phyloP scores from a whole-genome alignment of 345 rosid species.

The Aegle marmelos region DNA sequence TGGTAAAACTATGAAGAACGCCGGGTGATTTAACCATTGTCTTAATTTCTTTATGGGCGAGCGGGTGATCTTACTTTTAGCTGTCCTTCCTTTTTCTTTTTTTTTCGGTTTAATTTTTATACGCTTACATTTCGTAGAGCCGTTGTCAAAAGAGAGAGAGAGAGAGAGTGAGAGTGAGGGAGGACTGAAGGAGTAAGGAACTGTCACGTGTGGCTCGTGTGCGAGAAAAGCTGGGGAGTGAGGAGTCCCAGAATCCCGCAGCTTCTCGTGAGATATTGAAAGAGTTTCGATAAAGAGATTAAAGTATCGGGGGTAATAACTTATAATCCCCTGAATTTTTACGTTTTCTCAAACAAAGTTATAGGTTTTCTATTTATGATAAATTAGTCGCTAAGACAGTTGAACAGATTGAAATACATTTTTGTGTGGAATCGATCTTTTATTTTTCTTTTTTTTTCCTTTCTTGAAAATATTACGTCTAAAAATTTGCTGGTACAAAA shows the following conservation, averaged over 20 bases:
- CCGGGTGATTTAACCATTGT: too few species aligned
- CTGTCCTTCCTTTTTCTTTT: too few species aligned
- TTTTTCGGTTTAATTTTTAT: accelerated
- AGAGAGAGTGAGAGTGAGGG: too few species aligned
- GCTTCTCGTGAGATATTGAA: conserved; percentile 8
- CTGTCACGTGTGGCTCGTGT: conserved; percentile 6
- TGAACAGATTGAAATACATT: too few species aligned
- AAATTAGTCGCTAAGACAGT: neutral
- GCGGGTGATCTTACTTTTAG: too few species aligned
- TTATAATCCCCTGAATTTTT: neutral
- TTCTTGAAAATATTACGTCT: too few species aligned
- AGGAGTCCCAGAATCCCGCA: neutral
- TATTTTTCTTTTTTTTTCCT: too few species aligned
- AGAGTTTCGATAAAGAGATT: neutral
- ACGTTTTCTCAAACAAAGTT: neutral
- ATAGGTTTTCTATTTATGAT: too few species aligned
- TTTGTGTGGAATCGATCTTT: too few species aligned
- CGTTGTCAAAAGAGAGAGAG: neutral
- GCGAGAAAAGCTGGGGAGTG: neutral
- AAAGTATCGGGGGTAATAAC: neutral
- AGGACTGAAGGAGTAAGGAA: neutral
- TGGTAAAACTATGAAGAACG: neutral
- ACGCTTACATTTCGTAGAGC: too few species aligned
- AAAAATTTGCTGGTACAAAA: too few species aligned
- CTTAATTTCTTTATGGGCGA: too few species aligned